Evolutionary conservation across 352 stramenopile species (phyloP).

Genomic region (Elongisporangium undulatum): DNA sequence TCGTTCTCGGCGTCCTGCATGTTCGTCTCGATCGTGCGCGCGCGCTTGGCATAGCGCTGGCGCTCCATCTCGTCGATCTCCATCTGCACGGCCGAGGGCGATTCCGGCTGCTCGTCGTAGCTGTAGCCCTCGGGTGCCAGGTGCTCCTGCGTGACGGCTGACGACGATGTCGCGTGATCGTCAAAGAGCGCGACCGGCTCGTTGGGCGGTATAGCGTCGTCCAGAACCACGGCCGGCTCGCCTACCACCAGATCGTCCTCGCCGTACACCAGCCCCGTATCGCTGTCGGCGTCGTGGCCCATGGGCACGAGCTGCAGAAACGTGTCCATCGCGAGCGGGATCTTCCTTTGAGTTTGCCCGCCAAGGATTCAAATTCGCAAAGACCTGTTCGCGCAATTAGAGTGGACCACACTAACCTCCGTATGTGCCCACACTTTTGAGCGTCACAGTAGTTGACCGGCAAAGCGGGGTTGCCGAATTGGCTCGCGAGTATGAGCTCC

Average conservation of each 20-base stretch:
- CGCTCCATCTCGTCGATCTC: constrained; percentile 26
- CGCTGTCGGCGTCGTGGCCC: constrained; percentile 26
- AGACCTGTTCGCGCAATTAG: background rate
- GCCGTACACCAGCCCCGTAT: constrained; percentile 41
- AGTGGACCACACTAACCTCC: background rate
- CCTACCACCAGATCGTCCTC: constrained; percentile 38
- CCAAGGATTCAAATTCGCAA: background rate
- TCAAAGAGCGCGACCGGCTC: constrained; percentile 11
- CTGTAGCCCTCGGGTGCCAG: background rate
- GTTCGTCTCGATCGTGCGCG: constrained; percentile 25
- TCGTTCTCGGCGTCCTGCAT: constrained; percentile 31
- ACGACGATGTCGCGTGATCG: constrained; percentile 10
- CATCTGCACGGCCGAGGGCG: background rate
- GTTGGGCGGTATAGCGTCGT: constrained; percentile 26
- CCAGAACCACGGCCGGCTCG: constrained; percentile 18
- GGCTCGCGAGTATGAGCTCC: background rate
- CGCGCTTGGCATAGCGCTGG: constrained; percentile 31
- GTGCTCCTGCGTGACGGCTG: constrained; percentile 2
- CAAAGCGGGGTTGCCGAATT: background rate
- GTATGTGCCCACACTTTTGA: background rate
- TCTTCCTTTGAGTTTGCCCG: background rate
- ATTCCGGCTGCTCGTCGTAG: constrained; percentile 1
- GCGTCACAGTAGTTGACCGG: no score
- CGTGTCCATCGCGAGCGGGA: constrained; percentile 31
- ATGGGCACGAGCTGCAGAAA: constrained; percentile 55